phyloP scores from a whole-genome alignment of 2,329 filamentous ascomycete genomes.

The Gaeumannomyces sp. region DNA sequence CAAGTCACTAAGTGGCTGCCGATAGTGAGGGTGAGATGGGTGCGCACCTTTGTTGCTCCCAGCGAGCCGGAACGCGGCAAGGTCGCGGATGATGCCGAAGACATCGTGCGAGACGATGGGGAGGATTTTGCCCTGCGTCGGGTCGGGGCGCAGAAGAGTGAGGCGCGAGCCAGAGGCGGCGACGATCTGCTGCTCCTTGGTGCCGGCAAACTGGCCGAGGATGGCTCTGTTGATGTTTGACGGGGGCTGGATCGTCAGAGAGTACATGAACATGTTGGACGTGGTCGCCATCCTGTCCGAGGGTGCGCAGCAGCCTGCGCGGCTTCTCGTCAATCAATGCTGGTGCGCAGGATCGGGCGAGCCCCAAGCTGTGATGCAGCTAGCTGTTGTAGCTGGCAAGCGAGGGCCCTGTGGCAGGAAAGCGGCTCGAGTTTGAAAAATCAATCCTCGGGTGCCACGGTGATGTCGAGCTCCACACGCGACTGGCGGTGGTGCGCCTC shows the following conservation, averaged over 20 bases:
- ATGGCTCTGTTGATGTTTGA: constrained; percentile 86
- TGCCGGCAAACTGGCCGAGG: constrained; percentile 90
- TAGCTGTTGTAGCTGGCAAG: constrained; percentile 11
- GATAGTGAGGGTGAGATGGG: constrained; percentile 23
- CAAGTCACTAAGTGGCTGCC: constrained; percentile 61
- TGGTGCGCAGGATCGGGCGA: constrained; percentile 8
- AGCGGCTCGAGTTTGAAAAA: constrained; percentile 11
- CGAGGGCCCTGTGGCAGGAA: background rate
- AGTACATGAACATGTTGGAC: constrained; percentile 98
- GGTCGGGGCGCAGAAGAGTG: constrained; percentile 79
- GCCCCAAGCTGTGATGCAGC: constrained; percentile 10
- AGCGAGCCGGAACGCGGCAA: constrained; percentile 85
- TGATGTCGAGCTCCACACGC: background rate
- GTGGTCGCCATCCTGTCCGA: constrained; percentile 79
- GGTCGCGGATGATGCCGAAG: constrained; percentile 87
- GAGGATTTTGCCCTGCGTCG: constrained; percentile 76
- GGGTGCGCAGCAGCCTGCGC: constrained; percentile 45
- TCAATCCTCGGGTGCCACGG: constrained; percentile 8
- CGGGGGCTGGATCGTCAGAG: constrained; percentile 88
- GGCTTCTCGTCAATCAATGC: constrained; percentile 22
- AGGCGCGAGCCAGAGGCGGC: constrained; percentile 88
- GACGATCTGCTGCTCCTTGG: constrained; percentile 96
- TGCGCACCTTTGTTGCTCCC: constrained; percentile 87
- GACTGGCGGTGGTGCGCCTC: background rate
- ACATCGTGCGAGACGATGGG: constrained; percentile 87